Percentiles rank a stretch among this genome's conserved stretches.
Evolutionary conservation across 192 early-diverging fungal species (phyloP).

Genomic region (Linnemannia hyalina): DNA sequence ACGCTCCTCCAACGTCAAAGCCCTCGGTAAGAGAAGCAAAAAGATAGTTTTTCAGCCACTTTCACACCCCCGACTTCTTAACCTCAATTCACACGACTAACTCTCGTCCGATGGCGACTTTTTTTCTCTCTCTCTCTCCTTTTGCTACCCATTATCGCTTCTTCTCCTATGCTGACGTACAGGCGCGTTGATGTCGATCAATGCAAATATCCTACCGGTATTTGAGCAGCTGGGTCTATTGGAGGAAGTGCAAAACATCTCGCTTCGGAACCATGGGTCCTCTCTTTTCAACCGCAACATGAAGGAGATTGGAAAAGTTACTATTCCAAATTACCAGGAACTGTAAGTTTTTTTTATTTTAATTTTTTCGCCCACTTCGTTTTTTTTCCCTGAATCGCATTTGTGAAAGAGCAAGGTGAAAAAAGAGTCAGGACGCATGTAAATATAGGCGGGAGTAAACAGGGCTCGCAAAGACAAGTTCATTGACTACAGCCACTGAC

Average conservation of each 20-base stretch:
- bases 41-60: background rate
- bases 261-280: conserved; percentile 7
- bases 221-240: conserved; percentile 33
- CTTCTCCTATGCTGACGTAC: background rate
- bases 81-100: too few species aligned
- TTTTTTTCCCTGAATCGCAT: too few species aligned
- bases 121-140: background rate
- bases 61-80: background rate
- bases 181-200: conserved; percentile 37
- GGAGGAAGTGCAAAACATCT: conserved; percentile 15
- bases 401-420: too few species aligned
- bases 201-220: conserved; percentile 31
- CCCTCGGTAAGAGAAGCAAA: conserved; percentile 12
- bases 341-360: background rate
- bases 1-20: background rate
- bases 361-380: background rate
- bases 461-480: background rate
- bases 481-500: background rate
- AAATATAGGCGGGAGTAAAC: background rate
- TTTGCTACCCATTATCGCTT: background rate
- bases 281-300: conserved; percentile 13
- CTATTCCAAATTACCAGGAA: background rate
- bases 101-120: too few species aligned
- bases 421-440: background rate
- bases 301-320: background rate